Percentiles rank a stretch among this genome's conserved stretches.
Evolutionary conservation across 768 basidiomycete genomes (phyloP).

Genomic region (Lentinula raphanica): DNA sequence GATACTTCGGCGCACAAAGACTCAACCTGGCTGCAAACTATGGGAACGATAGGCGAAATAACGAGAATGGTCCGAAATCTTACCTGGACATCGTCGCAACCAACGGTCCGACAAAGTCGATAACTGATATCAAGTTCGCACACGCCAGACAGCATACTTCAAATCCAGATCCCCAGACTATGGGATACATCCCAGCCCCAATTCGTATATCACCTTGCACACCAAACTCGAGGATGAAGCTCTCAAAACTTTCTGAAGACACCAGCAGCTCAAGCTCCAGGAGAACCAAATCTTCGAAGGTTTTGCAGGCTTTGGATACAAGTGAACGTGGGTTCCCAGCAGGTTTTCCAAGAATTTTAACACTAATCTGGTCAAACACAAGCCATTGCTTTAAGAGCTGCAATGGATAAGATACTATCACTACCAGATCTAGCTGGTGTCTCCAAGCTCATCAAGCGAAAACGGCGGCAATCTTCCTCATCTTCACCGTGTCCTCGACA

Average conservation of each 20-base stretch:
- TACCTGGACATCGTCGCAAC: too few species aligned
- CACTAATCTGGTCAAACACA: neutral
- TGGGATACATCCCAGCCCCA: constrained; percentile 22
- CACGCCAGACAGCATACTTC: constrained; percentile 14
- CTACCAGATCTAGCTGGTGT: constrained; percentile 42
- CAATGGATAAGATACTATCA: constrained; percentile 36
- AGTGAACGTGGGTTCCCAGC: constrained; percentile 33
- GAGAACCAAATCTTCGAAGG: constrained; percentile 24
- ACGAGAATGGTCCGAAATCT: neutral
- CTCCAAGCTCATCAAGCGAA: constrained; percentile 7
- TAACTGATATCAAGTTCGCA: constrained; percentile 16
- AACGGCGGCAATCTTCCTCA: constrained; percentile 2
- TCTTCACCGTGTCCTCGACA: constrained; percentile 1
- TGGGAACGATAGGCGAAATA: neutral
- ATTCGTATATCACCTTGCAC: constrained; percentile 20
- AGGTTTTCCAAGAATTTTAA: neutral
- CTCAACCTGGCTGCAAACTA: constrained; percentile 35
- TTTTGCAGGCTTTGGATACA: constrained; percentile 37
- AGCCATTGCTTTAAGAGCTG: constrained; percentile 32
- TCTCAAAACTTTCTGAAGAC: neutral
- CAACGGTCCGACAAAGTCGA: neutral
- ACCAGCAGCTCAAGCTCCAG: neutral
- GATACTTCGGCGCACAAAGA: constrained; percentile 56
- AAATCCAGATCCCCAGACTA: constrained; percentile 5
- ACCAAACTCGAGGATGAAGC: neutral